These are phyloP conservation scores for Neurospora intermedia DNA, from an alignment of 495 filamentous ascomycete species.

Conservation along the genomic window DNA sequence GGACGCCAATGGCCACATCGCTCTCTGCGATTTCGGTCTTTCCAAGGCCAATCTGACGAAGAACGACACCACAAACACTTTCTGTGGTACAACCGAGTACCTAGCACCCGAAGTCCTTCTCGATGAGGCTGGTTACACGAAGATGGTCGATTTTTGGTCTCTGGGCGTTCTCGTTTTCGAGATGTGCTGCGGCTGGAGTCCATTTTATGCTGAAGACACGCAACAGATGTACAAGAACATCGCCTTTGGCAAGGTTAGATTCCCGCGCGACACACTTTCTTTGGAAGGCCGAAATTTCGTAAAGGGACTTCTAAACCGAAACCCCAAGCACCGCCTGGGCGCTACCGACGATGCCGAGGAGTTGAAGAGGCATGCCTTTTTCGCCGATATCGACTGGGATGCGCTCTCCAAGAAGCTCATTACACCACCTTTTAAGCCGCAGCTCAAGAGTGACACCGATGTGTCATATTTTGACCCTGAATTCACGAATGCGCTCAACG, in stretches of 20 bases:
- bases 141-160: slow-evolving; percentile 99
- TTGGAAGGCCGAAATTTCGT: slow-evolving; percentile 95
- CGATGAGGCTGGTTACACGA: slow-evolving; percentile 96
- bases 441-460: slow-evolving; percentile 87
- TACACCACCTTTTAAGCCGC: slow-evolving; percentile 96
- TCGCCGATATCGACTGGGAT: slow-evolving; percentile 86
- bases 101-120: slow-evolving; percentile 90
- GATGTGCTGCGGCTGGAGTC: slow-evolving; percentile 99
- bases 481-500: slow-evolving; percentile 88
- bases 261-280: slow-evolving; percentile 87
- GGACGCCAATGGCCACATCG: slow-evolving; percentile 82
- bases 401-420: slow-evolving; percentile 77
- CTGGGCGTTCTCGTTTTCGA: slow-evolving; percentile 96
- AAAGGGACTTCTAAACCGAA: slow-evolving; percentile 92
- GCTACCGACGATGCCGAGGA: slow-evolving; percentile 89
- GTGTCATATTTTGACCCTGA: slow-evolving; percentile 98
- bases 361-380: slow-evolving; percentile 90
- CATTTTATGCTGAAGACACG: slow-evolving; percentile 97
- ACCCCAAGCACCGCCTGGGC: slow-evolving; percentile 89
- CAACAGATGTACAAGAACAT: slow-evolving; percentile 99
- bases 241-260: slow-evolving; percentile 94
- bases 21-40: slow-evolving; percentile 91
- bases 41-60: slow-evolving; percentile 96
- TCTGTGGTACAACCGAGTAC: slow-evolving; percentile 97
- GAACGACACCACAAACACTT: slow-evolving; percentile 96